phyloP scores from a whole-genome alignment of 2,329 filamentous ascomycete species.

The Alternaria angustiovoidea region DNA sequence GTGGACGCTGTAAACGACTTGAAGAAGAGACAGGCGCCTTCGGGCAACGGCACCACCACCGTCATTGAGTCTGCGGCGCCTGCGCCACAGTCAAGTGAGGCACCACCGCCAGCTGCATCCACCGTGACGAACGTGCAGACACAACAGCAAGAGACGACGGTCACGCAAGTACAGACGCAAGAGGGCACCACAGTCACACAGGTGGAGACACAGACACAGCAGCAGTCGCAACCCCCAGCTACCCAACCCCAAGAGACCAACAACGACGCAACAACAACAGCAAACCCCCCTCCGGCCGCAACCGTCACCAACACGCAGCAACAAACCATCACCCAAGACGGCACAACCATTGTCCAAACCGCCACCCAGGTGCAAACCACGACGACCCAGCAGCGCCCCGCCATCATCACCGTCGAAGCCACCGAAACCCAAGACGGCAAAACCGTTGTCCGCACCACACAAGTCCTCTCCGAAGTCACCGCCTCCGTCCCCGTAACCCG shows the following conservation, averaged over 20 bases:
- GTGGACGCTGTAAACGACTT: slow-evolving; percentile 66
- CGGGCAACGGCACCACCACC: slow-evolving; percentile 34
- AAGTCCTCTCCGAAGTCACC: slow-evolving; percentile 52
- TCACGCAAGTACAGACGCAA: not conserved
- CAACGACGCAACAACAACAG: not conserved
- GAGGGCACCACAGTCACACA: not conserved
- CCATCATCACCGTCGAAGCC: slow-evolving; percentile 50
- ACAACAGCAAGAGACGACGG: not conserved
- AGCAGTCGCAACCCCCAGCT: not conserved
- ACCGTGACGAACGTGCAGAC: slow-evolving; percentile 5
- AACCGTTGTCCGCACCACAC: slow-evolving; percentile 48
- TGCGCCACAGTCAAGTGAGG: slow-evolving; percentile 5
- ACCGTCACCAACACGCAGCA: not conserved
- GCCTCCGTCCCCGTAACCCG: slow-evolving; percentile 51
- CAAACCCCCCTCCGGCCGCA: slow-evolving; percentile 5
- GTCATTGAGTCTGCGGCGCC: slow-evolving; percentile 6
- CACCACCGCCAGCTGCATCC: slow-evolving; percentile 9
- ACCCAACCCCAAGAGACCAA: no score
- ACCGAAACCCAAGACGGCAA: slow-evolving; percentile 52
- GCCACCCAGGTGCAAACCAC: not conserved
- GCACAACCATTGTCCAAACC: not conserved
- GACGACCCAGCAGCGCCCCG: slow-evolving; percentile 26
- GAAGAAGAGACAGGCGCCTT: slow-evolving; percentile 51
- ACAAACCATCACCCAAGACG: not conserved
- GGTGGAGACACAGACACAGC: not conserved